Evolutionary conservation across 176 grass and related monocot species (phyloP).

Genomic region (Eremochloa ophiuroides): DNA sequence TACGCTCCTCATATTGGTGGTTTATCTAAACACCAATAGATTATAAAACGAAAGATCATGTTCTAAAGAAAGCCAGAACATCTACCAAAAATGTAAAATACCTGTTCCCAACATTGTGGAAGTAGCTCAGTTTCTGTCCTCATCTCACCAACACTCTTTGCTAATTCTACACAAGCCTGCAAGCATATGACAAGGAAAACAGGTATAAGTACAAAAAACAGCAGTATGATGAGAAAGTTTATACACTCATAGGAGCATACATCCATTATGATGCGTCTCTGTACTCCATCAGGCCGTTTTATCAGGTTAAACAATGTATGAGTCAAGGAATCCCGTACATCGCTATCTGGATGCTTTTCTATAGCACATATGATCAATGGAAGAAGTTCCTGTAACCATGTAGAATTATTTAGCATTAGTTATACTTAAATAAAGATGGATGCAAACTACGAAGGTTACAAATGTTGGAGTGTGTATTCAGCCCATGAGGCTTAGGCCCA

Average conservation of each 20-base stretch:
- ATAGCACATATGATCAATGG: conserved; percentile 99
- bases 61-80: conserved; percentile 27
- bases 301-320: conserved; percentile 98
- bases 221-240: not conserved
- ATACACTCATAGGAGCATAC: conserved; percentile 40
- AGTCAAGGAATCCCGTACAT: conserved; percentile 86
- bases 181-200: conserved; percentile 28
- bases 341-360: conserved; percentile 86
- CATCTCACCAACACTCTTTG: conserved; percentile 91
- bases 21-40: conserved; percentile 73
- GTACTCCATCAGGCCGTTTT: conserved; percentile 89
- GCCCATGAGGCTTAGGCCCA: too few species aligned
- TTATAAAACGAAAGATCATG: conserved; percentile 24
- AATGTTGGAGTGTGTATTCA: too few species aligned
- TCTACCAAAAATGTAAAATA: conserved; percentile 20
- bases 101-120: conserved; percentile 99
- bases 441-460: conserved; percentile 34
- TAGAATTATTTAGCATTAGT: conserved; percentile 27
- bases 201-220: not conserved
- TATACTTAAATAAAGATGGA: conserved; percentile 29
- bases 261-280: conserved; percentile 90
- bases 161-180: conserved; percentile 84
- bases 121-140: conserved; percentile 97
- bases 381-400: conserved; percentile 84
- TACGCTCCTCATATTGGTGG: conserved; percentile 91